Base-by-base conservation (phyloP, 73 alveolate genomes). In the Durusdinium trenchii region DNA sequence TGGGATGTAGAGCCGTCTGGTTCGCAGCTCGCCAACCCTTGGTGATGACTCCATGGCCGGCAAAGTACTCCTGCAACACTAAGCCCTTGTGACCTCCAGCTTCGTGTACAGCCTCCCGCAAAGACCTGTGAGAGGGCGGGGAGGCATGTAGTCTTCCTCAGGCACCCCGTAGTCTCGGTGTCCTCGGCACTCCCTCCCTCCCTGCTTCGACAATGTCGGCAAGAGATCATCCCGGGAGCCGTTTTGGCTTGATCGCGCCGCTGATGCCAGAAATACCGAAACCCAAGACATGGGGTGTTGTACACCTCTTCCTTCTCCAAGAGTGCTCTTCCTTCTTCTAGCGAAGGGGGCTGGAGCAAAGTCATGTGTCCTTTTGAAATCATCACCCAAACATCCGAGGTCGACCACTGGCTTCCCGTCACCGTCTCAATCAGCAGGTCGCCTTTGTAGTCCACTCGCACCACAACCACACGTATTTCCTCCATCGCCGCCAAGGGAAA, bases 371-470 rank as follows among this genome's bases (percentile, higher is more conserved):
- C 78, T 23, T 40, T 35, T 5, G 16, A 23, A 40, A 62, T 62
- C 78, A 62, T 4, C 20, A 40, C 78, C 78, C 78, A 62, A 23
- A 62, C 38, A 40, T 7, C 38, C 78, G 78, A 40, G 48, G 36
- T 50, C 30, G 18, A 28, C 91, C 90, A 79, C 45, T 3, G 40
- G n/a, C 67, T 40, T 2, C 91, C 91, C 67, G 42, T 42, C 35
- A 81, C 47, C 48, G 52, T 46, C 47, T 81, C 91, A 16, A 46
- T 18, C 47, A 81, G 45, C 4, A 81, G 45, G 18, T 81, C 91
- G 46, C 91, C 91, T 43, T 81, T 42, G 91, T 81, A 81, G 91
- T 81, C 67, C 32, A 50, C 67, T 6, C 91, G 67, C 0, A 81
- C 9, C 30, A 81, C 67, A 32, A 81, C 47, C 69, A 81, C 4